Conservation (phyloP, 177 flowering plant genomes). For the Tripterygium wilfordii region DNA sequence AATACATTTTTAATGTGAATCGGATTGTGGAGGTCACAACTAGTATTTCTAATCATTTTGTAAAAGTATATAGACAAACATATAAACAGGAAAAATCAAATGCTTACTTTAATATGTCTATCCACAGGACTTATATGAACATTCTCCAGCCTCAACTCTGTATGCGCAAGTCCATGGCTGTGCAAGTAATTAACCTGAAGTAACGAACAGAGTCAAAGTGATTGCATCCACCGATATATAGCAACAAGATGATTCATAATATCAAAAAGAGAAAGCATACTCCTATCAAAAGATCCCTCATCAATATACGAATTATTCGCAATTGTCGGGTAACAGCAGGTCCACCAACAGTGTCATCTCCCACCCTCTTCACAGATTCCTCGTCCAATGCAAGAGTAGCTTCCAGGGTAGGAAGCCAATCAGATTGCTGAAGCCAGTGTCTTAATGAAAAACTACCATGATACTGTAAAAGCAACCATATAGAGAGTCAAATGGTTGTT, state of each 20-base stretch:
- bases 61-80: background rate
- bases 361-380: constrained; percentile 78
- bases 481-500: too few relatives aligned
- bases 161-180: constrained; percentile 98
- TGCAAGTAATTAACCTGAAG: constrained; percentile 94
- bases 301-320: constrained; percentile 71
- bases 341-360: constrained; percentile 91
- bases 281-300: constrained; percentile 98
- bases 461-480: constrained; percentile 48
- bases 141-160: constrained; percentile 92
- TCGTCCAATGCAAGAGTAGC: constrained; percentile 93
- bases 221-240: background rate
- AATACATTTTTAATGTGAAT: background rate
- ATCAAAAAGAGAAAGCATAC: constrained; percentile 33
- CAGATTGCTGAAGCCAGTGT: constrained; percentile 94
- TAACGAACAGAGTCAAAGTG: constrained; percentile 4
- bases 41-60: background rate
- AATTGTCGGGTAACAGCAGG: constrained; percentile 77
- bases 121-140: constrained; percentile 94
- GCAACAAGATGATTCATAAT: background rate
- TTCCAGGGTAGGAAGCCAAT: constrained; percentile 98
- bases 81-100: background rate
- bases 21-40: background rate
- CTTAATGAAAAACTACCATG: constrained; percentile 94
- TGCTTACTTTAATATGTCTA: constrained; percentile 80